phyloP scores from a whole-genome alignment of 148 eudicot genomes.

The Vaccinium myrtillus region DNA sequence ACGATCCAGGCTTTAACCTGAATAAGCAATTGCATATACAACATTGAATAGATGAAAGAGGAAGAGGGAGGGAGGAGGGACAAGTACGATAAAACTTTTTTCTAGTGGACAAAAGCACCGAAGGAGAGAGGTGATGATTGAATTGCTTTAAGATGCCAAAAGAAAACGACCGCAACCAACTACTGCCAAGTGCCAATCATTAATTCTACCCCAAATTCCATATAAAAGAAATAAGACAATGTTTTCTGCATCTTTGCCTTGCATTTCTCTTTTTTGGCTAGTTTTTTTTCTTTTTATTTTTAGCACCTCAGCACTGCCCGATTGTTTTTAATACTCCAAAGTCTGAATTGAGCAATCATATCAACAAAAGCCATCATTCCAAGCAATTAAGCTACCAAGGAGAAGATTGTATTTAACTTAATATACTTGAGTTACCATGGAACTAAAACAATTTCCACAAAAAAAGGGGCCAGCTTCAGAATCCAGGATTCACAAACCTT shows the following conservation, averaged over 20 bases:
- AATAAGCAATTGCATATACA: not conserved
- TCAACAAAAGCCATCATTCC: not conserved
- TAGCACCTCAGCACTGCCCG: not conserved
- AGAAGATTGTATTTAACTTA: not conserved
- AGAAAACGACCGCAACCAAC: not conserved
- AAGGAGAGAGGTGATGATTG: not conserved
- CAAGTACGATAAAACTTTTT: not conserved
- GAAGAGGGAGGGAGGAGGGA: not conserved
- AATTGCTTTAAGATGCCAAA: not conserved
- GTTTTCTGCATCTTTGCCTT: not conserved
- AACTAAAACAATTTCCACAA: not conserved
- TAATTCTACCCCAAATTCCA: not conserved
- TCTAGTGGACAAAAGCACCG: not conserved
- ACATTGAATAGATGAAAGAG: not conserved
- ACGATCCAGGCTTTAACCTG: constrained; percentile 38
- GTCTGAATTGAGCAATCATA: not conserved
- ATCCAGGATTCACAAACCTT: not conserved
- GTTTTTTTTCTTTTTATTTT: not conserved
- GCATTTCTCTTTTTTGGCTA: not conserved
- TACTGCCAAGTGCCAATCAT: not conserved
- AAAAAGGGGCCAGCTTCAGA: not conserved
- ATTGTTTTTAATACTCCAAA: not conserved
- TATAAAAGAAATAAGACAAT: not conserved
- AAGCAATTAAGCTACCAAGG: not conserved
- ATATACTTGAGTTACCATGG: not conserved